These are phyloP conservation scores for Stellera chamaejasme DNA, from an alignment of 345 rosid genomes.

Conservation along the genomic window DNA sequence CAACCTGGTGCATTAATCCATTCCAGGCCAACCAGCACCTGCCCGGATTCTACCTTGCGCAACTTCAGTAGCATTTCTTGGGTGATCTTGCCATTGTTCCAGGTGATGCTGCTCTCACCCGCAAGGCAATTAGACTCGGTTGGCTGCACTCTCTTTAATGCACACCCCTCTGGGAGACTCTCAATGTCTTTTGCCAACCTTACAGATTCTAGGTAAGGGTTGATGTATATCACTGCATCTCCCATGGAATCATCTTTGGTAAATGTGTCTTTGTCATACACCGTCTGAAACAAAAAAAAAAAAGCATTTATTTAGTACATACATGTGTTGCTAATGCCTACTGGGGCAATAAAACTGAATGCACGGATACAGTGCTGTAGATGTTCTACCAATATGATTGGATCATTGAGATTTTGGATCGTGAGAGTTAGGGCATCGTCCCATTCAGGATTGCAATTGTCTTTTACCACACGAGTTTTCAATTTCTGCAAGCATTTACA, in stretches of 20 bases:
- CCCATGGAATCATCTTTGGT: slow-evolving; percentile 76
- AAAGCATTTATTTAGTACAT: too few relatives aligned
- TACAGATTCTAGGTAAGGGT: slow-evolving; percentile 42
- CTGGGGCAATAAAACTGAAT: too few relatives aligned
- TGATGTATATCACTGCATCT: slow-evolving; percentile 53
- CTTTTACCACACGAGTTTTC: slow-evolving; percentile 53
- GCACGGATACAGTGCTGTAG: too few relatives aligned
- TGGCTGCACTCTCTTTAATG: slow-evolving; percentile 41
- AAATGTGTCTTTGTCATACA: slow-evolving; percentile 72
- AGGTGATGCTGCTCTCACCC: slow-evolving; percentile 44
- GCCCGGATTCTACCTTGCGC: slow-evolving; percentile 50
- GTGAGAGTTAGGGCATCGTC: slow-evolving; percentile 71
- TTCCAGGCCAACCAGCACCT: slow-evolving; percentile 55
- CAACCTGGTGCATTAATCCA: slow-evolving; percentile 48
- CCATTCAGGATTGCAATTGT: slow-evolving; percentile 80
- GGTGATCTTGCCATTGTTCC: slow-evolving; percentile 35
- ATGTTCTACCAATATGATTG: slow-evolving; percentile 47
- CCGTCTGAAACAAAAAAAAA: slow-evolving; percentile 27
- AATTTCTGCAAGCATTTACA: slow-evolving; percentile 33
- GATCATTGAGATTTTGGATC: slow-evolving; percentile 28
- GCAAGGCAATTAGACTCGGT: slow-evolving; percentile 36
- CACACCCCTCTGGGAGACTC: slow-evolving; percentile 43
- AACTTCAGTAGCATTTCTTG: slow-evolving; percentile 52
- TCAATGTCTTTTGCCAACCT: slow-evolving; percentile 35
- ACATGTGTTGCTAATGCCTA: too few relatives aligned